Evolutionary conservation across 441 rosid species (phyloP), one percentile per base, ranked within the genome.

Genomic region (Pelargonium citronellum): DNA sequence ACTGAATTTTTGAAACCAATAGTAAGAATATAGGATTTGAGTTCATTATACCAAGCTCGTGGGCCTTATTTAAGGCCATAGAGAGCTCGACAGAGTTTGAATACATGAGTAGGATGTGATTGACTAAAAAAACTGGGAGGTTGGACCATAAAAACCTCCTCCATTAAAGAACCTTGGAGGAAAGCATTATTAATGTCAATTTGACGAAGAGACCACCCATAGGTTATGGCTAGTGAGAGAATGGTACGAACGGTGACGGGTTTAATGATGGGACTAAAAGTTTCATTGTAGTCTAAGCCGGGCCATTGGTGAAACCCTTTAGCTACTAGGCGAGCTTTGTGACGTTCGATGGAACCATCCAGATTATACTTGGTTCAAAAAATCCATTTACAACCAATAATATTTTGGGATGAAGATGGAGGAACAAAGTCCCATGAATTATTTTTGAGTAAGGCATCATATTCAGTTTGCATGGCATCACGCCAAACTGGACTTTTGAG

Each of bases 151-250:
- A 11, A 55, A 55, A 55, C 61, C 5, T 55, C 61, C 16, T 55
- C 61, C 61, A 11, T 55, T 4, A 55, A 12, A n/a, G 20, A 11
- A n/a, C 61, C 61, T 55, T 55, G 71, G 30, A 24, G 61, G 61
- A 55, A 55, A 55, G 8, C 16, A 55, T 55, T 55, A 34, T 34
- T 65, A 6, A 41, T n/a, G 61, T 55, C 61, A n/a, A 55, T 6
- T n/a, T 55, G 61, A n/a, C 17, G 61, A 11, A 55, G 17, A 7
- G 55, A 47, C 55, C 15, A 47, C 55, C 55, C 15, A 47, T 47
- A 1, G 11, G 55, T 47, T 47, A 55, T 5, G 17, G 61, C 61
- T 55, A 64, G 62, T 11, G 70, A 41, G 75, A 61, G 67, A 8
- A 61, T 11, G 49, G 17, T n/a, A 11, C 61, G 20, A 5, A 55